A percentile compares a stretch with the other conserved stretches of the same genome.
phyloP scores from a whole-genome alignment of 768 basidiomycete genomes.

The Asterophora parasitica region DNA sequence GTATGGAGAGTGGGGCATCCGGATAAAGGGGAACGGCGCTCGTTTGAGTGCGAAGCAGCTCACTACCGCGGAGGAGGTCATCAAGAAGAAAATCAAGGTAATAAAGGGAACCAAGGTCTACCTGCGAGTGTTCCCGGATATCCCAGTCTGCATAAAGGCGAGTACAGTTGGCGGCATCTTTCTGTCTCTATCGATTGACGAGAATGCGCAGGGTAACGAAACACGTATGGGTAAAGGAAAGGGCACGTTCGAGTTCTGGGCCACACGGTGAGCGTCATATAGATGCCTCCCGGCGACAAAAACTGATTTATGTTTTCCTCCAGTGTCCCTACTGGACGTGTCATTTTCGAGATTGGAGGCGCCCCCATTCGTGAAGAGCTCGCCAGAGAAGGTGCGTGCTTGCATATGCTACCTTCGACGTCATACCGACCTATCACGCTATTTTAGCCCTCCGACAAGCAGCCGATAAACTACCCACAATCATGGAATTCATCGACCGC shows the following conservation, averaged over 20 bases:
- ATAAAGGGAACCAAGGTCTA: constrained; percentile 87
- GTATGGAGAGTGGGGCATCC: constrained; percentile 88
- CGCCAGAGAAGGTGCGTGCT: constrained; percentile 75
- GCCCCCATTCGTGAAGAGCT: constrained; percentile 86
- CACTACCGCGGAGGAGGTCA: constrained; percentile 77
- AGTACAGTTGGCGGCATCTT: constrained; percentile 7
- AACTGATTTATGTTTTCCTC: constrained; percentile 1
- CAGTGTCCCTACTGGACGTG: constrained; percentile 83
- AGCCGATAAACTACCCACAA: constrained; percentile 80
- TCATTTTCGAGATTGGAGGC: constrained; percentile 93
- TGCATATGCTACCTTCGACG: not conserved
- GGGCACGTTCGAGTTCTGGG: constrained; percentile 97
- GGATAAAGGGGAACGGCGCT: constrained; percentile 78
- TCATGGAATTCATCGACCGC: constrained; percentile 80
- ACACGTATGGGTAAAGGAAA: constrained; percentile 99
- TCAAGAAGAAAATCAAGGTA: constrained; percentile 84
- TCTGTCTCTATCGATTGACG: not conserved
- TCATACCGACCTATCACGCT: constrained; percentile 4
- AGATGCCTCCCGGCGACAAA: not conserved
- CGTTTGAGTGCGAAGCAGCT: constrained; percentile 89
- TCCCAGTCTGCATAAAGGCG: constrained; percentile 96
- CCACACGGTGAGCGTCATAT: constrained; percentile 63
- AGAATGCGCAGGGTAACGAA: constrained; percentile 74
- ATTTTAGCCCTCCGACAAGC: constrained; percentile 77
- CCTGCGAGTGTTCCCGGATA: constrained; percentile 91